phyloP scores from a whole-genome alignment of 306 rosid genomes.

The Cucurbita ficifolia region DNA sequence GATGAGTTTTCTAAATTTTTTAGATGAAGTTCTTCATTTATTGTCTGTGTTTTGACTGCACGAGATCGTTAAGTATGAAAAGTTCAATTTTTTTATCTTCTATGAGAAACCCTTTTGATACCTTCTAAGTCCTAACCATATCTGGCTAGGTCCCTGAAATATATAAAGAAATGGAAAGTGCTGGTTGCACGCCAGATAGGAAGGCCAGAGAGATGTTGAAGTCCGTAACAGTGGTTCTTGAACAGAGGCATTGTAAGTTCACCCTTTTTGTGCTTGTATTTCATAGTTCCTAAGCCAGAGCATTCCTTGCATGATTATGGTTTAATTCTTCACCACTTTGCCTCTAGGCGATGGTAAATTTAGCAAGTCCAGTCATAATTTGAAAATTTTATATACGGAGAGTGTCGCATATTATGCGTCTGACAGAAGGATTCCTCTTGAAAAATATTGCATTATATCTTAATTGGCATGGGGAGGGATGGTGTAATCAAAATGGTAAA shows the following conservation, averaged over 20 bases:
- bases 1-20: neutral
- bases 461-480: neutral
- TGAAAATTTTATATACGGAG: neutral
- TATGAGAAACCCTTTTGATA: neutral
- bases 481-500: neutral
- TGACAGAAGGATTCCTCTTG: neutral
- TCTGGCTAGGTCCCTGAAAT: constrained; percentile 41
- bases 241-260: constrained; percentile 16
- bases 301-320: neutral
- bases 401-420: neutral
- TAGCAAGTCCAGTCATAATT: neutral
- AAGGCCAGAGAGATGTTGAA: constrained; percentile 63
- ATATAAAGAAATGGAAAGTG: constrained; percentile 49
- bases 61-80: too few species aligned
- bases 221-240: constrained; percentile 35
- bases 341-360: neutral
- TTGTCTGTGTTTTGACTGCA: too few species aligned
- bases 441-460: neutral
- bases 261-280: neutral
- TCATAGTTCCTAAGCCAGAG: neutral
- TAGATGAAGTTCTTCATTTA: neutral
- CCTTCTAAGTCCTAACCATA: neutral
- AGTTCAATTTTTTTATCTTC: neutral
- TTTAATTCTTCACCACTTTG: neutral
- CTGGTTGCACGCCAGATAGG: constrained; percentile 64